A percentile compares a stretch with the other conserved stretches of the same genome.
phyloP scores from a whole-genome alignment of 306 rosid species.

The Corylus americana region DNA sequence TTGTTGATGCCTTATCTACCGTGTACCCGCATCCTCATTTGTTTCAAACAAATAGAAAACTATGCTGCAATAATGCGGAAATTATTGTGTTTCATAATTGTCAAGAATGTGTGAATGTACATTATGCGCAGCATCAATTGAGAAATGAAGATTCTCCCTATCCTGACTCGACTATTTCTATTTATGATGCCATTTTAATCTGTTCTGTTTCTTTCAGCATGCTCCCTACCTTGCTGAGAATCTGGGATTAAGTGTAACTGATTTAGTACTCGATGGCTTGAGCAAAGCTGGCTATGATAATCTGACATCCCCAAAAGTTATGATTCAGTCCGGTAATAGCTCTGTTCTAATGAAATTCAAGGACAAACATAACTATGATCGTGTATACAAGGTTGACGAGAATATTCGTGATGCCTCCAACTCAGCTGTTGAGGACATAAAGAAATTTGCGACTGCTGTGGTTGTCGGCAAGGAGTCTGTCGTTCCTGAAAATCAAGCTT shows the following conservation, averaged over 20 bases:
- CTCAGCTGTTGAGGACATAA: conserved; percentile 57
- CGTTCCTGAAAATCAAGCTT: conserved; percentile 25
- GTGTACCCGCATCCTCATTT: background rate
- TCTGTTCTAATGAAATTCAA: conserved; percentile 65
- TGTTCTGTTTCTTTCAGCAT: conserved; percentile 51
- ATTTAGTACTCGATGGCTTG: conserved; percentile 56
- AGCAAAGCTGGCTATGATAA: conserved; percentile 68
- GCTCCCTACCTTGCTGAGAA: conserved; percentile 74
- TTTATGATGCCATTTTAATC: conserved; percentile 22
- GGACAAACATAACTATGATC: conserved; percentile 56
- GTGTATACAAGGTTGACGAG: conserved; percentile 69
- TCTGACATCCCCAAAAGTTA: conserved; percentile 48
- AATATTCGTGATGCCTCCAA: conserved; percentile 41
- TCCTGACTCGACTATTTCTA: conserved; percentile 7
- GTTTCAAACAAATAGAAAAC: background rate
- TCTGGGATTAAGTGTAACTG: conserved; percentile 50
- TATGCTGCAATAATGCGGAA: background rate
- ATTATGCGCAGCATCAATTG: background rate
- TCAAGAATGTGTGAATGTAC: conserved; percentile 11
- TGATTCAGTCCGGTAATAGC: conserved; percentile 78
- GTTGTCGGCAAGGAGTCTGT: conserved; percentile 63
- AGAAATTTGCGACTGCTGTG: conserved; percentile 67
- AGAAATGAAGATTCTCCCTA: background rate
- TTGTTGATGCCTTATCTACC: background rate
- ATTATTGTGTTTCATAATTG: conserved; percentile 1